Evolutionary conservation across 2,329 filamentous ascomycete species (phyloP), one percentile per base, ranked within the genome.

Genomic region (Fusarium transvaalense): DNA sequence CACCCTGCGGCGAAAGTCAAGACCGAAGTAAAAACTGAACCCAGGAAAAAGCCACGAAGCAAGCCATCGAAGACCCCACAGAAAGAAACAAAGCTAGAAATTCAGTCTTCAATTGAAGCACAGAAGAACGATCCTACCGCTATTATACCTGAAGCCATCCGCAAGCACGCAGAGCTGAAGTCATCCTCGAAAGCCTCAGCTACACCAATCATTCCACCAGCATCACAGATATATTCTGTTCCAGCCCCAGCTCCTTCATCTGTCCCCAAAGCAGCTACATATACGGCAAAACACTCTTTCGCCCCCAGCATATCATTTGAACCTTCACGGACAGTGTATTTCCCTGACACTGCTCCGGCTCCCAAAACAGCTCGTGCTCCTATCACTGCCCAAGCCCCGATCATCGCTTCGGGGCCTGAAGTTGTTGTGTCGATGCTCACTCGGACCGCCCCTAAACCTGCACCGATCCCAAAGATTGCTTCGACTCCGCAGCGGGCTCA

Each of bases 351-450:
- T 5, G 63, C 67, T 12, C 54, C 47, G 2, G 39, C 59, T 10
- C 67, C 67, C 15, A 35, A 51, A 29, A 71, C 46, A 21, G 60
- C 32, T 17, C 45, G 39, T 7, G 42, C 68, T 7, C 68, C 68
- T 6, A 29, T 10, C 7, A 68, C 61, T 3, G 63, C 55, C 6
- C 59, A 48, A 13, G 55, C 67, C 5, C 68, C 68, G 0, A 15
- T 43, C 17, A 68, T 71, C 13, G 68, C 50, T 3, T 45, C 39
- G 3, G 56, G 35, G 14, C 64, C 68, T 10, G 45, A 58, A n/a
- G 42, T 68, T 8, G 64, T 68, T 35, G 54, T 54, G 29, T 61
- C 58, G 4, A 67, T 56, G 55, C 46, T 64, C 3, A 34, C 32
- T 15, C 64, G 43, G 39, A 41, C 55, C 10, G 32, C 58, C 1